Base-by-base conservation (phyloP, 2,329 filamentous ascomycete species). In the Penicillium hesseltinei region DNA sequence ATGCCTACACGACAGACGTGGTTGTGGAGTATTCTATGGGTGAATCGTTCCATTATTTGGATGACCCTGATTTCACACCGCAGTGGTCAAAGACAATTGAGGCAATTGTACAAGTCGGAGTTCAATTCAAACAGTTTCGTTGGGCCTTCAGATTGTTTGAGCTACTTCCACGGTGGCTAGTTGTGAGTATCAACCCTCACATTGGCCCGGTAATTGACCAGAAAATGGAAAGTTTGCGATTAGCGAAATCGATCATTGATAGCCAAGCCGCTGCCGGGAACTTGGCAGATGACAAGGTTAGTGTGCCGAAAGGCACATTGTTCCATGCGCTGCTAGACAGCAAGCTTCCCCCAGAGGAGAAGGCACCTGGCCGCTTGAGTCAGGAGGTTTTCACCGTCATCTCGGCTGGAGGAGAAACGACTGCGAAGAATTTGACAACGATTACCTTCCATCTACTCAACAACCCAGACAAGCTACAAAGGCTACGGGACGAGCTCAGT, bases 11-110 rank as follows among this genome's bases (percentile, higher is more conserved):
- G 2, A 77, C 77, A 33, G 78, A 31, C 33, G 73, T 80, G 44
- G 77, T 81, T 60, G 78, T 77, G 58, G 71, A 77, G 51, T 80
- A 79, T 57, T 67, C 67, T n/a, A 67, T 73, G 64, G 66, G 67
- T n/a, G 52, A 63, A 15, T 63, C 62, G 1, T 72, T 67, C 43
- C 59, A 69, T 51, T 73, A 71, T 61, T 63, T 74, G 9, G 70
- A 73, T 27, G 62, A 64, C 8, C 62, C 68, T 2, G 69, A 71
- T 36, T 73, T 71, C 25, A 59, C 62, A 17, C 69, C 69, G 5
- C 61, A 66, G 29, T 74, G 71, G 71, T 62, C 65, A 7, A 63
- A 65, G 21, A 71, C 70, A 3, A 56, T 72, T 11, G 61, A 58
- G 25, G 66, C 63, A 1, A 66, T 67, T 17, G 63, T 66, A 9